Percentiles rank a stretch among this genome's conserved stretches.
Conservation (phyloP, 768 basidiomycete species). For the Dioszegia aurantiaca region DNA sequence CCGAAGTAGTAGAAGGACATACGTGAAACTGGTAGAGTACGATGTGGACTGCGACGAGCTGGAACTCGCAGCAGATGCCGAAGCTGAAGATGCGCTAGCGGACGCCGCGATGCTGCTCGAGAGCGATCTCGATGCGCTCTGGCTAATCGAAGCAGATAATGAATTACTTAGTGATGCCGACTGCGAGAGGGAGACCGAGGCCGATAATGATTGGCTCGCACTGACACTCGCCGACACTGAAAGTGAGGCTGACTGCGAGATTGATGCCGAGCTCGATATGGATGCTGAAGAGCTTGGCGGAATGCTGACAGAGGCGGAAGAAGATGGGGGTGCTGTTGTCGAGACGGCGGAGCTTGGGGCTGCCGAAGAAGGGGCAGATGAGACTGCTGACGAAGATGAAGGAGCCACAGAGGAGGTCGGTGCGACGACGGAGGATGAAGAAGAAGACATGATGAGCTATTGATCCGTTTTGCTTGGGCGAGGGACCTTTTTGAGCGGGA, state of each 20-base stretch:
- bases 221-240: not conserved
- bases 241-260: slow-evolving; percentile 1
- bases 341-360: slow-evolving; percentile 17
- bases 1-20: not conserved
- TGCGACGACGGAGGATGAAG: slow-evolving; percentile 12
- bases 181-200: slow-evolving; percentile 10
- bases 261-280: slow-evolving; percentile 14
- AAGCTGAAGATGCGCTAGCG: slow-evolving; percentile 10
- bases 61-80: slow-evolving; percentile 4
- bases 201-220: slow-evolving; percentile 4
- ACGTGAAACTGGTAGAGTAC: slow-evolving; percentile 18
- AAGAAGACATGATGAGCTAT: slow-evolving; percentile 15
- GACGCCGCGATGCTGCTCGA: slow-evolving; percentile 7
- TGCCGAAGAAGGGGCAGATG: slow-evolving; percentile 10
- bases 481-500: not conserved
- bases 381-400: slow-evolving; percentile 3
- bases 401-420: not conserved
- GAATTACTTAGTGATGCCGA: slow-evolving; percentile 16
- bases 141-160: slow-evolving; percentile 4
- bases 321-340: slow-evolving; percentile 10
- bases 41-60: slow-evolving; percentile 7
- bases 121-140: slow-evolving; percentile 11
- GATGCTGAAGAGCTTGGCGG: slow-evolving; percentile 16
- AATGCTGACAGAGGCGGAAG: slow-evolving; percentile 12
- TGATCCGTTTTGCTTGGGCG: not conserved